Conservation (phyloP, 192 early-diverging fungal genomes). For the Irineochytrium annulatum region DNA sequence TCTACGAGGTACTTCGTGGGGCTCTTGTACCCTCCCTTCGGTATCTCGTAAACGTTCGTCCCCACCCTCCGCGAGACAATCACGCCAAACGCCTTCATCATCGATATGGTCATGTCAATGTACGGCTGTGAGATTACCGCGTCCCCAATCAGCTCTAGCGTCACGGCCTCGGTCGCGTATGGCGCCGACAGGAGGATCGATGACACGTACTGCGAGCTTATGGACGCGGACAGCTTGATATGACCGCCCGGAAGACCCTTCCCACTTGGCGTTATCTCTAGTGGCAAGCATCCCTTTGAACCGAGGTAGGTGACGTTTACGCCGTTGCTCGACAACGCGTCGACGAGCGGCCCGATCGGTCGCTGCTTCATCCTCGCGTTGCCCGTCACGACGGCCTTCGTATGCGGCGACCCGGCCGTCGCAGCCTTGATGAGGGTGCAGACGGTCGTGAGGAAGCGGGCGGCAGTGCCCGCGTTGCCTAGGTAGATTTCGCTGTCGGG, state of each 20-base stretch:
- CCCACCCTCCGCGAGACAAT: conserved; percentile 61
- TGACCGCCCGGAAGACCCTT: conserved; percentile 77
- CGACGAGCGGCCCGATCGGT: conserved; percentile 85
- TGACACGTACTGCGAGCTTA: conserved; percentile 97
- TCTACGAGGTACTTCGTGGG: conserved; percentile 85
- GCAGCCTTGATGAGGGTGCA: conserved; percentile 62
- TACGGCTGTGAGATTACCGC: conserved; percentile 96
- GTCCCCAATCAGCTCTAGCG: conserved; percentile 80
- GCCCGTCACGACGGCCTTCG: conserved; percentile 79
- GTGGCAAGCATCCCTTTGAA: conserved; percentile 78
- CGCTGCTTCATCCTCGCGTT: conserved; percentile 98
- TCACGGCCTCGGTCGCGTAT: conserved; percentile 76
- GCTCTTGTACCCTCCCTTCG: conserved; percentile 72
- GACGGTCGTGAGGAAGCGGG: conserved; percentile 89
- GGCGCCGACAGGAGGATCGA: conserved; percentile 95
- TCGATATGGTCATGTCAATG: conserved; percentile 98
- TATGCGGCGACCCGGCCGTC: neutral
- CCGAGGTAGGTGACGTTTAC: conserved; percentile 72
- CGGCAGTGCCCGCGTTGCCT: conserved; percentile 96
- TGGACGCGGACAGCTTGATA: conserved; percentile 86
- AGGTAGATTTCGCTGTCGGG: conserved; percentile 81
- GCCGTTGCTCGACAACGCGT: conserved; percentile 79
- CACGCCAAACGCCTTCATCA: conserved; percentile 96
- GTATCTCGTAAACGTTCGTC: conserved; percentile 79
- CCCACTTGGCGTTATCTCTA: conserved; percentile 69